phyloP scores from a whole-genome alignment of 805 yeast species.

The Teunomyces funiuensis region DNA sequence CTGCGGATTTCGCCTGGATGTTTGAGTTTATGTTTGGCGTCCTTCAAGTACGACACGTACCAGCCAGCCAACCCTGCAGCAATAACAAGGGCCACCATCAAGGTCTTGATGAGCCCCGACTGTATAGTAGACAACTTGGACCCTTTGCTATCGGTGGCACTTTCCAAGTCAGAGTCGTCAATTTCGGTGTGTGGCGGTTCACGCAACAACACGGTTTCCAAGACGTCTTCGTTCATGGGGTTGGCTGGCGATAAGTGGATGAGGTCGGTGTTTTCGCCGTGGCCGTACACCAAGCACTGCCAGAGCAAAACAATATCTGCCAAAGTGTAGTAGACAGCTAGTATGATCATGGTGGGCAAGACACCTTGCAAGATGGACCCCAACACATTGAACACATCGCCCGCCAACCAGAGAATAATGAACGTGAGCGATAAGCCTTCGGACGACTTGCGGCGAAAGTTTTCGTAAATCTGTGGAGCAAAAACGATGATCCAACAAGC shows the following conservation, averaged over 20 bases:
- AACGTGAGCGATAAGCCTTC: constrained; percentile 89
- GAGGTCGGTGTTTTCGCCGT: constrained; percentile 60
- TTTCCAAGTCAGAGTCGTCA: constrained; percentile 21
- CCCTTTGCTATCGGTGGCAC: constrained; percentile 6
- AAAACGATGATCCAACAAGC: constrained; percentile 98
- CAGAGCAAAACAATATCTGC: constrained; percentile 83
- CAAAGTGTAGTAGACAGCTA: constrained; percentile 88
- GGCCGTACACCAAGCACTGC: constrained; percentile 82
- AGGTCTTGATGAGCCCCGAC: constrained; percentile 27
- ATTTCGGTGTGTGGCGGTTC: constrained; percentile 24
- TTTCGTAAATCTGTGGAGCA: constrained; percentile 95
- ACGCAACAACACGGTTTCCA: constrained; percentile 57
- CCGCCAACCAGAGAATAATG: constrained; percentile 87
- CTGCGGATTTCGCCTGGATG: constrained; percentile 28
- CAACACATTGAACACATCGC: constrained; percentile 89
- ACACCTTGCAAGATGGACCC: constrained; percentile 91
- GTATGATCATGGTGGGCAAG: constrained; percentile 88
- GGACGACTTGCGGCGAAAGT: constrained; percentile 77
- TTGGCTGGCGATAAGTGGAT: constrained; percentile 87
- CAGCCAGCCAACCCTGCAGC: constrained; percentile 86
- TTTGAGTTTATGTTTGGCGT: constrained; percentile 34
- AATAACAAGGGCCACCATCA: constrained; percentile 67
- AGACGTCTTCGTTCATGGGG: constrained; percentile 69
- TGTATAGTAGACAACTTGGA: constrained; percentile 18
- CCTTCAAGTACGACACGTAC: constrained; percentile 61